Percentiles rank a stretch among this genome's conserved stretches.
phyloP scores from a whole-genome alignment of 257 asterid genomes.

The Solanum microdontum region DNA sequence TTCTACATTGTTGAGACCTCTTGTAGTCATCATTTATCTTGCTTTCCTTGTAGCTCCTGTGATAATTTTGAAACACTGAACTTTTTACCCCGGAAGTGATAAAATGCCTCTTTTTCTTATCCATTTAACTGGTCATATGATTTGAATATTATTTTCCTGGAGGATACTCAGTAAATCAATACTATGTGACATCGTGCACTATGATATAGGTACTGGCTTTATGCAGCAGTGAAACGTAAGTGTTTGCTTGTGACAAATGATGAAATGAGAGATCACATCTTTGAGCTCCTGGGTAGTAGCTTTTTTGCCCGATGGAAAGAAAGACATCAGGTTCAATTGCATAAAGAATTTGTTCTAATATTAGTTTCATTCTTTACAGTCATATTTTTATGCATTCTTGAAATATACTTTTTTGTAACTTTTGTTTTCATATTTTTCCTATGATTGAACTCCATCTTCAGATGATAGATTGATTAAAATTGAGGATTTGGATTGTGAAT shows the following conservation, averaged over 20 bases:
- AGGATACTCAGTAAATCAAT: neutral
- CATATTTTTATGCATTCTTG: neutral
- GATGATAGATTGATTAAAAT: neutral
- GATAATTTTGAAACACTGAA: neutral
- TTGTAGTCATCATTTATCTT: neutral
- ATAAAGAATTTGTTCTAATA: neutral
- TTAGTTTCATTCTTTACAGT: neutral
- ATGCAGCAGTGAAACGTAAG: conserved; percentile 78
- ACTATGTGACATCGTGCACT: neutral
- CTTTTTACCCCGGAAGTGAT: neutral
- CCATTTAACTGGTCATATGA: neutral
- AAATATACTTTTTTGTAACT: neutral
- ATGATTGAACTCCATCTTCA: neutral
- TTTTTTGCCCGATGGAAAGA: conserved; percentile 85
- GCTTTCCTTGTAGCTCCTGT: neutral
- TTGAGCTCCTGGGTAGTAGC: conserved; percentile 86
- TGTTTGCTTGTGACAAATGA: conserved; percentile 89
- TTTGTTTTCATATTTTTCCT: neutral
- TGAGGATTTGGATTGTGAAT: neutral
- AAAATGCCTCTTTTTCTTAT: neutral
- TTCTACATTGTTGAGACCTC: neutral
- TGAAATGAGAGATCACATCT: conserved; percentile 98
- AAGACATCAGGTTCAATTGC: conserved; percentile 66
- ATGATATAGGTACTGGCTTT: conserved; percentile 82
- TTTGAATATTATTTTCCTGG: neutral